Conservation (phyloP, 768 basidiomycete genomes). For the Auriscalpium microsporum region DNA sequence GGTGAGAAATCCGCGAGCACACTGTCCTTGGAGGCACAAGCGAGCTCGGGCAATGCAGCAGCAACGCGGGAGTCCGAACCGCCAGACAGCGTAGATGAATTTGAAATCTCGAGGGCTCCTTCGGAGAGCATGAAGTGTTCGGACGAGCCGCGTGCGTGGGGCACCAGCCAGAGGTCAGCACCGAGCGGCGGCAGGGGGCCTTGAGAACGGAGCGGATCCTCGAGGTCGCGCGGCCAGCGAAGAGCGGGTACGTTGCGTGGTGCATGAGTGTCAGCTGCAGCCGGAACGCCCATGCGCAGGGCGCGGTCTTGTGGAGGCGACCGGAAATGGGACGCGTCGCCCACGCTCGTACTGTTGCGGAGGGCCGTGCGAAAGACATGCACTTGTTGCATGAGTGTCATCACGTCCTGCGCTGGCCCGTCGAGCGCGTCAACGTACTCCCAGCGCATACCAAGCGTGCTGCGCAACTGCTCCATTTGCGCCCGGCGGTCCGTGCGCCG, state of each 20-base stretch:
- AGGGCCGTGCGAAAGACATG: slow-evolving; percentile 21
- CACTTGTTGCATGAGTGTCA: slow-evolving; percentile 37
- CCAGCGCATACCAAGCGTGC: slow-evolving; percentile 41
- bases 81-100: neutral
- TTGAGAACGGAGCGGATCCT: slow-evolving; percentile 3
- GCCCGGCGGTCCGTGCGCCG: slow-evolving; percentile 43
- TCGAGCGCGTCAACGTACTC: slow-evolving; percentile 43
- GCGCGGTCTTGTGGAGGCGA: slow-evolving; percentile 1
- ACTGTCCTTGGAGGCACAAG: slow-evolving; percentile 25
- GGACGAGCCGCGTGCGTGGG: neutral
- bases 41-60: neutral
- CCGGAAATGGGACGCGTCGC: slow-evolving; percentile 15
- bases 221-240: slow-evolving; percentile 18
- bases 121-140: neutral
- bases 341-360: slow-evolving; percentile 32
- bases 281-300: neutral
- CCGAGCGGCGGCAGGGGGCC: slow-evolving; percentile 6
- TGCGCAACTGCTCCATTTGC: slow-evolving; percentile 49
- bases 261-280: no score
- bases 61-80: neutral
- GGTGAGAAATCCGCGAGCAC: slow-evolving; percentile 27
- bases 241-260: neutral
- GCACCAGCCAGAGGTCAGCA: slow-evolving; percentile 16
- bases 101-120: neutral
- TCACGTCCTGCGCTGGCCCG: slow-evolving; percentile 30